phyloP scores from a whole-genome alignment of 2,329 filamentous ascomycete genomes.

The Lasiodiplodia theobromae region DNA sequence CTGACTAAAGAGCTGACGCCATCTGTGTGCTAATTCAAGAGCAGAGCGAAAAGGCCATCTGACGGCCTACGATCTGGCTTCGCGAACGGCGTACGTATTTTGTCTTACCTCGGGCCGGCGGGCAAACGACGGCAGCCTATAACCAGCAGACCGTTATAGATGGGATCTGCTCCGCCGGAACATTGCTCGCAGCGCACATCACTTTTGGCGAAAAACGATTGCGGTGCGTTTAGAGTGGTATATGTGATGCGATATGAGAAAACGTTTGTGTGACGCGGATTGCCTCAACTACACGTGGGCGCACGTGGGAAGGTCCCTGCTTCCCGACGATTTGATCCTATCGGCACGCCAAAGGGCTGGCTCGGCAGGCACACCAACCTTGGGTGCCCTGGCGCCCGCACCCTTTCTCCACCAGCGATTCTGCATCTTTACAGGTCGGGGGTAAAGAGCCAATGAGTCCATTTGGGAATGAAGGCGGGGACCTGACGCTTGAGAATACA shows the following conservation, averaged over 20 bases:
- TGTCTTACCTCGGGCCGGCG: not conserved
- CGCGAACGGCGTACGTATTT: not conserved
- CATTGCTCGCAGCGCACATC: slow-evolving; percentile 4
- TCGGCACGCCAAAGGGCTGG: slow-evolving; percentile 18
- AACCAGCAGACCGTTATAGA: not conserved
- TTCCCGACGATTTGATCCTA: not conserved
- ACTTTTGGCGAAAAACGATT: not conserved
- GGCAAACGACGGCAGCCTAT: not conserved
- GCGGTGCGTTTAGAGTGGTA: slow-evolving; percentile 14
- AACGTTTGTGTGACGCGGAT: slow-evolving; percentile 15
- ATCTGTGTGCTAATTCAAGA: slow-evolving; percentile 9
- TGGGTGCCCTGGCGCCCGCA: not conserved
- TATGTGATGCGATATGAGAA: slow-evolving; percentile 9
- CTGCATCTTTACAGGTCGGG: not conserved
- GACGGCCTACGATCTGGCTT: not conserved
- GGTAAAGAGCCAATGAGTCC: not conserved
- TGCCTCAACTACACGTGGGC: slow-evolving; percentile 22
- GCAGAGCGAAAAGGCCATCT: not conserved
- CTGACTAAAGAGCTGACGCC: slow-evolving; percentile 10
- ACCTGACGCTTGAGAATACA: not conserved
- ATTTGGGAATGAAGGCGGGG: not conserved
- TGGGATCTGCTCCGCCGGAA: not conserved
- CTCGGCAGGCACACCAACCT: not conserved
- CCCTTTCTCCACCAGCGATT: not conserved
- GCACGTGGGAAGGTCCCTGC: slow-evolving; percentile 26